Conservation (phyloP, 305 asterid genomes). For the Fraxinus sp. region DNA sequence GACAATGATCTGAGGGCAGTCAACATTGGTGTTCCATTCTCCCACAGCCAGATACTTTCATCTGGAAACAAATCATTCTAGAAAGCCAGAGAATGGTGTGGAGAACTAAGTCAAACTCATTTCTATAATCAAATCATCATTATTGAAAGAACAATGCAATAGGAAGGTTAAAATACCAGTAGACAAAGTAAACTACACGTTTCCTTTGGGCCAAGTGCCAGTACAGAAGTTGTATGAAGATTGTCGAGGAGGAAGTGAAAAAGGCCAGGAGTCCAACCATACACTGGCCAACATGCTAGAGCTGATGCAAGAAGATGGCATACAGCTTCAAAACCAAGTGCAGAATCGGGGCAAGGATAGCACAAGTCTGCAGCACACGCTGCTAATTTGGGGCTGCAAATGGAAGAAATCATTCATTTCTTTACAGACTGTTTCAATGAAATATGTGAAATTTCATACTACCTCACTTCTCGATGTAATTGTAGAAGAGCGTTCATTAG, state of each 20-base stretch:
- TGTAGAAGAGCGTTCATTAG: slow-evolving; percentile 76
- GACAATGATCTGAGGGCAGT: slow-evolving; percentile 65
- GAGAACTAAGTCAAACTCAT: slow-evolving; percentile 26
- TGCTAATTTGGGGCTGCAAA: slow-evolving; percentile 88
- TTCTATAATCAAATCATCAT: slow-evolving; percentile 19
- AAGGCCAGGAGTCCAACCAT: slow-evolving; percentile 95
- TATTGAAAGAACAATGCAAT: slow-evolving; percentile 20
- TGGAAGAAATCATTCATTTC: slow-evolving; percentile 21
- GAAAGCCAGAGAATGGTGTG: slow-evolving; percentile 34
- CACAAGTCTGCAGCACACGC: slow-evolving; percentile 69
- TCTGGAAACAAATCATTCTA: slow-evolving; percentile 84
- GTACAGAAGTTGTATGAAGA: slow-evolving; percentile 69
- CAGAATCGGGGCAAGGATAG: slow-evolving; percentile 68
- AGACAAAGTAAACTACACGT: slow-evolving; percentile 82
- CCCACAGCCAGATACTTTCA: slow-evolving; percentile 85
- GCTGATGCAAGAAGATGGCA: slow-evolving; percentile 92
- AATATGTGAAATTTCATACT: slow-evolving; percentile 21
- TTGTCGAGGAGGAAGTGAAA: slow-evolving; percentile 64
- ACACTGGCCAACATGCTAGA: slow-evolving; percentile 93
- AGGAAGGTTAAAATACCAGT: slow-evolving; percentile 55
- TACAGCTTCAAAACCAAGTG: slow-evolving; percentile 81
- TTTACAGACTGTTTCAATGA: slow-evolving; percentile 23
- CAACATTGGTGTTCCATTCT: slow-evolving; percentile 79
- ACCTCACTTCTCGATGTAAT: slow-evolving; percentile 91
- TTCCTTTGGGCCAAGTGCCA: slow-evolving; percentile 95